Percentiles rank a stretch among this genome's conserved stretches.
Conservation (phyloP, 139 green algal species). For the Micractinium conductrix region DNA sequence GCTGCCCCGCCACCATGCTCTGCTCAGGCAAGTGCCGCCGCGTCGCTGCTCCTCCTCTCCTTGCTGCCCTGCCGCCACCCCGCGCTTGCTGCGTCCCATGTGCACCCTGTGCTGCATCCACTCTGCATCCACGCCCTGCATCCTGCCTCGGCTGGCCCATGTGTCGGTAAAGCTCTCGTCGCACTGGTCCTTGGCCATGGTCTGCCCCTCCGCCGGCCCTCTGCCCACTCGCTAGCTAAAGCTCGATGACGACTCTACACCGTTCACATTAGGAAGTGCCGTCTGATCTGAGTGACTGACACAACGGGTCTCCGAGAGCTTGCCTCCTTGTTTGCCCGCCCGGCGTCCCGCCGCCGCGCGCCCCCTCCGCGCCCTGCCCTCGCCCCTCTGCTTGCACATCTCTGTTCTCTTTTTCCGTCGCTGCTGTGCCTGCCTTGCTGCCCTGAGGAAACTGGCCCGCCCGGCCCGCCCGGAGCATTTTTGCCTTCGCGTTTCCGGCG, state of each 20-base stretch:
- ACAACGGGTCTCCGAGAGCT: slow-evolving; percentile 37
- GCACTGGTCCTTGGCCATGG: no score
- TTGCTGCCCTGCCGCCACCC: background rate
- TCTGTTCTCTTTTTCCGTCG: background rate
- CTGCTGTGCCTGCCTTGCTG: background rate
- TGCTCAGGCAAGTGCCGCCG: no score
- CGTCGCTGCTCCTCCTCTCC: background rate
- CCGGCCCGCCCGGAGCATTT: slow-evolving; percentile 9
- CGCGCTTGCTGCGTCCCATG: no score
- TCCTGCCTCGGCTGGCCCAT: no score
- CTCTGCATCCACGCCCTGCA: no score
- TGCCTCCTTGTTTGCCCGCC: background rate
- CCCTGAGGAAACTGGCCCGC: slow-evolving; percentile 5
- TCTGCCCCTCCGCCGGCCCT: no score
- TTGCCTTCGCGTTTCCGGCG: background rate
- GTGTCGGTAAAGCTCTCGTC: no score
- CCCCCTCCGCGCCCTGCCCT: background rate
- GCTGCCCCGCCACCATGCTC: no score
- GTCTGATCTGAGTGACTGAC: slow-evolving; percentile 48
- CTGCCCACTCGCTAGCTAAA: background rate
- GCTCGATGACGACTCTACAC: slow-evolving; percentile 39
- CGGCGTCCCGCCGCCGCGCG: background rate
- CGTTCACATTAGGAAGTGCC: slow-evolving; percentile 36
- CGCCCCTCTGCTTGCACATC: background rate
- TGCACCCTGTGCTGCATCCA: no score